phyloP scores from a whole-genome alignment of 352 stramenopile genomes.

The Globisporangium barbulae region DNA sequence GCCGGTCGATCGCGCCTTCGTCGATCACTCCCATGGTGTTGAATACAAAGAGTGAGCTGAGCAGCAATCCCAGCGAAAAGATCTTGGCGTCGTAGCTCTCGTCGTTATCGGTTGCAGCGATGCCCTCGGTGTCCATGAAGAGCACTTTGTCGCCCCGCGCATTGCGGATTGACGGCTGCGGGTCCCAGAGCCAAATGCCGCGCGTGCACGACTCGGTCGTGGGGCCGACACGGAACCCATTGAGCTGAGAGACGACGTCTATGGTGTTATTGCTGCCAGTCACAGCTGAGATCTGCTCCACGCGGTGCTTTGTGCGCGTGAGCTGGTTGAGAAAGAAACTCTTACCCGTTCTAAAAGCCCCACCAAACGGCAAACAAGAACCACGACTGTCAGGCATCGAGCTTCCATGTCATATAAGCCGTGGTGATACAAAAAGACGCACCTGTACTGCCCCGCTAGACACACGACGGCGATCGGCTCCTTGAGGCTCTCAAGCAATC shows the following conservation, averaged over 20 bases:
- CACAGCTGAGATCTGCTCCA: constrained; percentile 1
- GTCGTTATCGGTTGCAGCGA: constrained; percentile 83
- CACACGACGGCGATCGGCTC: constrained; percentile 80
- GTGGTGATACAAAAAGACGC: background rate
- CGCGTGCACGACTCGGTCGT: constrained; percentile 86
- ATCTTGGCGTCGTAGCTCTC: constrained; percentile 89
- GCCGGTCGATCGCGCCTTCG: constrained; percentile 77
- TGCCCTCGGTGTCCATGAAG: constrained; percentile 84
- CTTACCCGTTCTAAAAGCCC: constrained; percentile 66
- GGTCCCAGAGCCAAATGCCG: constrained; percentile 84
- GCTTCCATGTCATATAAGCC: background rate
- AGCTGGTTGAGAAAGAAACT: constrained; percentile 89
- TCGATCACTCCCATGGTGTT: constrained; percentile 90
- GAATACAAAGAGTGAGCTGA: constrained; percentile 84
- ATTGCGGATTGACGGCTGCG: constrained; percentile 54
- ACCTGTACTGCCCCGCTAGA: constrained; percentile 79
- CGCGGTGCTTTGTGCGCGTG: constrained; percentile 17
- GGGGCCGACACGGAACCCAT: constrained; percentile 67
- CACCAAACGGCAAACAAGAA: background rate
- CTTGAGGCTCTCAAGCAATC: constrained; percentile 53
- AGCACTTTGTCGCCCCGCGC: constrained; percentile 58
- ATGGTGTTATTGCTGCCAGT: background rate
- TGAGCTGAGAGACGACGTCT: background rate
- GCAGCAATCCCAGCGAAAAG: constrained; percentile 74
- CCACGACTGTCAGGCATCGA: background rate